Percentiles rank a stretch among this genome's conserved stretches.
Evolutionary conservation across 495 filamentous ascomycete genomes (phyloP).

Genomic region (Penicillium robsamsonii): DNA sequence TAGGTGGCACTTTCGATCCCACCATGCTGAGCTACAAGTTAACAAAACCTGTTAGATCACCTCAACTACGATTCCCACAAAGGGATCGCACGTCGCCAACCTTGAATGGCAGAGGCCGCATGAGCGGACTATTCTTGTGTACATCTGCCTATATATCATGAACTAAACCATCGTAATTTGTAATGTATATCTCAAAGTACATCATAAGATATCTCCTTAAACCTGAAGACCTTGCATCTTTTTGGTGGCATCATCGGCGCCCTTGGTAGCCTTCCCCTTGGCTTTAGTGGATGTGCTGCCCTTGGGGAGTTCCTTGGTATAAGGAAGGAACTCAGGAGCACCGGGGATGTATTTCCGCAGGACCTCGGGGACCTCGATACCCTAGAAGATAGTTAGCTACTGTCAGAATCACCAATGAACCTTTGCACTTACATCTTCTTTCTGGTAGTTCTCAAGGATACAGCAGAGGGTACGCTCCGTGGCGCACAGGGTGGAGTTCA

Average conservation of each 20-base stretch:
- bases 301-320: constrained; percentile 78
- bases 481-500: constrained; percentile 90
- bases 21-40: too few species aligned
- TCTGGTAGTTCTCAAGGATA: constrained; percentile 95
- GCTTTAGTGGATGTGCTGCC: constrained; percentile 61
- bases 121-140: neutral
- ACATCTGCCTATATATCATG: neutral
- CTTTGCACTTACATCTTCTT: constrained; percentile 61
- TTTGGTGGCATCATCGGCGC: constrained; percentile 35
- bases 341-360: constrained; percentile 92
- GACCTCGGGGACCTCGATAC: constrained; percentile 80
- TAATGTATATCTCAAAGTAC: constrained; percentile 7
- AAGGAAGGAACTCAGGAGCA: constrained; percentile 81
- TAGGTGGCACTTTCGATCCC: too few species aligned
- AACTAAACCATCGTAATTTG: constrained; percentile 5
- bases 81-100: neutral
- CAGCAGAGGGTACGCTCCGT: constrained; percentile 94
- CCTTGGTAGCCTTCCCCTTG: constrained; percentile 45
- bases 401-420: neutral
- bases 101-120: neutral
- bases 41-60: too few species aligned
- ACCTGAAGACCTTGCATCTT: constrained; percentile 44
- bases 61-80: too few species aligned
- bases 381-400: constrained; percentile 43
- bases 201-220: constrained; percentile 16